Evolutionary conservation across 1,284 basidiomycete species (phyloP), one percentile per base, ranked within the genome.

Genomic region (Tylopilus sp.): DNA sequence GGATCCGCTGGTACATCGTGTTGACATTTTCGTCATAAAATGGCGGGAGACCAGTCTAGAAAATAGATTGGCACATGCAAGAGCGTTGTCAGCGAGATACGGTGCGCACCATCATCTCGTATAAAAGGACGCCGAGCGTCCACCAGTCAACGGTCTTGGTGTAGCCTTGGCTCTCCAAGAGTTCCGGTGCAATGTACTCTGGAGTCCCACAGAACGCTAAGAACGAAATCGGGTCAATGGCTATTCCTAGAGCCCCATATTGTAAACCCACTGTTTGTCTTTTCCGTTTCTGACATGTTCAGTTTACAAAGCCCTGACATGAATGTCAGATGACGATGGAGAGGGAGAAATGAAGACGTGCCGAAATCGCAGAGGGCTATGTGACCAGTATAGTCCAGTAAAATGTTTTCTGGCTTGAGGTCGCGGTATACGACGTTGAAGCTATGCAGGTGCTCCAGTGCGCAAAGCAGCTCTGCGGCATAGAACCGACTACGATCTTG

Each of bases 61-160:
- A 23, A 39, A 54, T 42, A 8, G 23, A 29, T 53, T 44, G 15
- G 34, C 23, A 41, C 5, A 50, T 49, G 47, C 38, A 13, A 35
- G 13, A 12, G 10, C 26, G 26, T 12, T 30, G 31, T 19, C 26
- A 23, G 23, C 10, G 39, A 29, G 31, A 18, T 12, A 33, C 18
- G 2, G 19, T n/a, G 29, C 54, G 42, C 19, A 86, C 90, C 78
- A 98, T 92, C 97, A 99, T 99, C 71, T 99, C 96, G 66, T 97
- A 99, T 25, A 99, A 78, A 29, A 99, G 75, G 3, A 99, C 96
- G 51, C 96, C 97, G 1, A 99, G 79, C 2, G 96, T 99, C 96
- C 96, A 99, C 96, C 96, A 99, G 68, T 99, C 96, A 19, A 99
- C 95, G 1, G 93, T 96, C 74, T 97, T 97, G 28, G 95, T 97